These are phyloP conservation scores for Macrophomina pseudophaseolina DNA, from an alignment of 2,329 filamentous ascomycete species.

Conservation along the genomic window DNA sequence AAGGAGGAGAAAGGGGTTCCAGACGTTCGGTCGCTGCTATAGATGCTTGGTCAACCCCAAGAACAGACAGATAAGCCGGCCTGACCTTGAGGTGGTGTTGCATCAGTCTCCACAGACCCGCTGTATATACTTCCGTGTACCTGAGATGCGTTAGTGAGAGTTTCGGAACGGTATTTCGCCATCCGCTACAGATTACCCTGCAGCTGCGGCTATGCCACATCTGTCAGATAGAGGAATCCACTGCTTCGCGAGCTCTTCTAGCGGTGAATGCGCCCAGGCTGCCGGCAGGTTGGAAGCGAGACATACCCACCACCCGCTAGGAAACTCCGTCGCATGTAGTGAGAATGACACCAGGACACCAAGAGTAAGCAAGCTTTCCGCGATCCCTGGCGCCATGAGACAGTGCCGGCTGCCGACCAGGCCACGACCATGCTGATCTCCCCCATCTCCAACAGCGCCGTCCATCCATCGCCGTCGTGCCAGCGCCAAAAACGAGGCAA, in stretches of 20 bases:
- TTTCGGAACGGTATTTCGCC: too few relatives aligned
- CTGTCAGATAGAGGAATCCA: too few relatives aligned
- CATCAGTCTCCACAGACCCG: too few relatives aligned
- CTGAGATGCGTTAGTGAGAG: too few relatives aligned
- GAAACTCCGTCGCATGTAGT: background rate
- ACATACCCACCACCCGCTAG: background rate
- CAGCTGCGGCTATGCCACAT: too few relatives aligned
- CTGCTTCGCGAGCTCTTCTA: background rate
- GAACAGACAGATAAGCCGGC: background rate
- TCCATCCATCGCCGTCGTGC: background rate
- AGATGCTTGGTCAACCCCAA: background rate
- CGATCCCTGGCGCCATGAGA: background rate
- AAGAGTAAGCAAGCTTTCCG: background rate
- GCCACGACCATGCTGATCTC: background rate
- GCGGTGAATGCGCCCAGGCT: background rate
- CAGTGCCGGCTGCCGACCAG: background rate
- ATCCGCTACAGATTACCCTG: too few relatives aligned
- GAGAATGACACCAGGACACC: background rate
- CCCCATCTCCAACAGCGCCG: background rate
- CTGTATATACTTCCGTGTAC: too few relatives aligned
- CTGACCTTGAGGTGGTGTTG: too few relatives aligned
- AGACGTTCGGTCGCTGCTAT: background rate
- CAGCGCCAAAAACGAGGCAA: background rate
- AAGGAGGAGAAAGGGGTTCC: constrained; percentile 14
- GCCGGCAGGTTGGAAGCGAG: constrained; percentile 5